Evolutionary conservation across 2,329 filamentous ascomycete genomes (phyloP), one percentile per base, ranked within the genome.

Genomic region (Canariomyces notabilis): DNA sequence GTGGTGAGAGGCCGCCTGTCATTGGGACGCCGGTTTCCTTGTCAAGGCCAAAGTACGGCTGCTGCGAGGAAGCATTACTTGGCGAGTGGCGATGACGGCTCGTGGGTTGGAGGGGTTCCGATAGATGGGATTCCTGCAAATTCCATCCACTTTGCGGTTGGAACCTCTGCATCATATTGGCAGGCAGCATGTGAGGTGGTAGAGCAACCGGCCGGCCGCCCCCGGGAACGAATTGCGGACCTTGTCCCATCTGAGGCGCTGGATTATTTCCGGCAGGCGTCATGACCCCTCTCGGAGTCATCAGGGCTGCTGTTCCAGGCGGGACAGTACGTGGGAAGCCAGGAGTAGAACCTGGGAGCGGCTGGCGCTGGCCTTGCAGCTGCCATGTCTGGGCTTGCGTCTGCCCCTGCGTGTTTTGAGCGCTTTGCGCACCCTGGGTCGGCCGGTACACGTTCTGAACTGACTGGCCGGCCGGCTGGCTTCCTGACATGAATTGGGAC

Each of bases 81-180:
- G 63, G 57, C 8, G 64, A 64, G 5, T 61, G 52, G 9, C 65
- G 63, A 36, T 67, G 64, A 16, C 65, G 64, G 23, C 66, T 64
- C 3, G 65, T 59, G 4, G 64, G 57, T 15, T 70, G 62, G 6
- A 79, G 64, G 20, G 77, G 77, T 51, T 76, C 70, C 1, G 70
- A 62, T 29, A 80, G 63, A 48, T 75, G 69, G 8, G 77, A 80
- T 60, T 79, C 75, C 51, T 79, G 69, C 5, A 76, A 60, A 40
- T 72, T 75, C 76, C 77, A 80, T 15, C 66, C 65, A 0, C 69
- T 71, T n/a, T 64, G 61, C 1, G 68, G 69, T 20, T 68, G 67
- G 3, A 73, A 63, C 21, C 57, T 65, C 26, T 70, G 67, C 6
- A 70, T 60, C 8, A 69, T 66, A 33, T 70, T 72, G 38, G 59